phyloP scores from a whole-genome alignment of 345 rosid genomes.

The Odontarrhena argentea region DNA sequence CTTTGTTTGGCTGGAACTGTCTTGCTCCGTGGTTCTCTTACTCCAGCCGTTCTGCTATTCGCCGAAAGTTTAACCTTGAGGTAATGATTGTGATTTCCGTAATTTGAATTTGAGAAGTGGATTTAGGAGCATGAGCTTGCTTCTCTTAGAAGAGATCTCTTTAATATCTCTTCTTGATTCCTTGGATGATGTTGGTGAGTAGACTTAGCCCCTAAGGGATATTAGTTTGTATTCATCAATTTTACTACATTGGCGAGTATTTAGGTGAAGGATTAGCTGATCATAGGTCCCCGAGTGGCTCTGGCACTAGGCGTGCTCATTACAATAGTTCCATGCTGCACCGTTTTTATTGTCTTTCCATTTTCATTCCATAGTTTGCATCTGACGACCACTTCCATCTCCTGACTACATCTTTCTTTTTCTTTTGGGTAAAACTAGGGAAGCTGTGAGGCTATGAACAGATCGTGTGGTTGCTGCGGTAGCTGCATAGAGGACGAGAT shows the following conservation, averaged over 20 bases:
- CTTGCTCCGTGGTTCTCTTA: conserved; percentile 91
- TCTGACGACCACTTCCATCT: neutral
- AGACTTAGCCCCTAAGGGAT: neutral
- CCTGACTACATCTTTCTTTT: neutral
- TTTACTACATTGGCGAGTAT: neutral
- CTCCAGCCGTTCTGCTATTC: conserved; percentile 71
- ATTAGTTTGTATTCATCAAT: neutral
- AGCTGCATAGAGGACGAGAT: conserved; percentile 67
- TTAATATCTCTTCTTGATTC: conserved; percentile 12
- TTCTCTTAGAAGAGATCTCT: neutral
- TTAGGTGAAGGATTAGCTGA: neutral
- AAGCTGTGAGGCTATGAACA: conserved; percentile 71
- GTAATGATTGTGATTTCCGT: conserved; percentile 43
- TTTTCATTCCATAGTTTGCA: neutral
- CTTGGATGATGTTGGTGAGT: conserved; percentile 1
- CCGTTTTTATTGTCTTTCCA: neutral
- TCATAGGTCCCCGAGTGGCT: too few species aligned
- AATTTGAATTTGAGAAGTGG: neutral
- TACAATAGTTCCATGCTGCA: neutral
- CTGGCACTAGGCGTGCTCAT: neutral
- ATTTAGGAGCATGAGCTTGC: neutral
- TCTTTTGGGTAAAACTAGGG: conserved; percentile 55
- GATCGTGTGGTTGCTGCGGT: conserved; percentile 87
- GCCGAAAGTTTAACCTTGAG: conserved; percentile 89
- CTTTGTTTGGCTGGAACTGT: conserved; percentile 69